Evolutionary conservation across 345 rosid species (phyloP).

Genomic region (Citrus glauca): DNA sequence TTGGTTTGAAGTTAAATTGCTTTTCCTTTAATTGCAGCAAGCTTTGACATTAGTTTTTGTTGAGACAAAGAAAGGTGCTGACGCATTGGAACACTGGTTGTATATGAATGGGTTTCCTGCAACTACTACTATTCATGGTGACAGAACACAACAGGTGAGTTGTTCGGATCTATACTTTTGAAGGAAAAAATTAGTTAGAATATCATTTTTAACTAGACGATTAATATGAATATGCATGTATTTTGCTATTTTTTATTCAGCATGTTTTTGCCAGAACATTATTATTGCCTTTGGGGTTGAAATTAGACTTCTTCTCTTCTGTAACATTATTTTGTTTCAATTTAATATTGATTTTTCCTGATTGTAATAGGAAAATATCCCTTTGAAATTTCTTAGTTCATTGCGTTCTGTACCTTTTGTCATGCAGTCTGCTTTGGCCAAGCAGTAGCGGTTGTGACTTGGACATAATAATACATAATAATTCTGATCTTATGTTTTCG

Average conservation of each 20-base stretch:
- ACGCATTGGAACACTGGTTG: slow-evolving; percentile 86
- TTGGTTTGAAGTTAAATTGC: not conserved
- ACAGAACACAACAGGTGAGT: slow-evolving; percentile 82
- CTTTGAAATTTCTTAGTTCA: not conserved
- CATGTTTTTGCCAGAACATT: not conserved
- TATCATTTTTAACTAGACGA: not conserved
- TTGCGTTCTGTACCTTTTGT: not conserved
- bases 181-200: not conserved
- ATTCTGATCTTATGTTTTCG: not conserved
- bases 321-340: no score
- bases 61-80: slow-evolving; percentile 98
- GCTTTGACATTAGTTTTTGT: slow-evolving; percentile 94
- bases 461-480: not conserved
- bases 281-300: no score
- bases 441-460: not conserved
- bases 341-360: no score
- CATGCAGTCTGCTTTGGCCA: not conserved
- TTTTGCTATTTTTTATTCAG: not conserved
- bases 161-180: not conserved
- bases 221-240: not conserved
- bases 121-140: slow-evolving; percentile 91
- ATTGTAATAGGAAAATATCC: not conserved
- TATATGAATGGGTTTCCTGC: slow-evolving; percentile 87
- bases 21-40: slow-evolving; percentile 58
- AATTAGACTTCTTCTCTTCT: no score